These are phyloP conservation scores for Starmera pachycereana DNA, from an alignment of 805 yeast species.

Conservation along the genomic window DNA sequence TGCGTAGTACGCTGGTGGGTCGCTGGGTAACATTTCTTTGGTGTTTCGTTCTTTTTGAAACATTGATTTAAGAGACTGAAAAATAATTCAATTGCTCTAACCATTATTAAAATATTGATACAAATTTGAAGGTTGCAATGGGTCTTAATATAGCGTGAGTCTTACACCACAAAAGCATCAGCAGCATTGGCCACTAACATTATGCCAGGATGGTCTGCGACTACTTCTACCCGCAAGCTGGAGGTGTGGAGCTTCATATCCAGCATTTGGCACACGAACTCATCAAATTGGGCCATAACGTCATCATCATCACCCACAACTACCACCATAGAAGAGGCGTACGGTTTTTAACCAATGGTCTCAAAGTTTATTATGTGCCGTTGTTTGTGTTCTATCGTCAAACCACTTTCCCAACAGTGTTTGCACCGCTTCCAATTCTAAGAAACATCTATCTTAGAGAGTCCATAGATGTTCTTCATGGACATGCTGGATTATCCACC, in stretches of 20 bases:
- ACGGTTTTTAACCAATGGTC: conserved; percentile 75
- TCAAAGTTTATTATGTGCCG: conserved; percentile 89
- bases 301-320: conserved; percentile 79
- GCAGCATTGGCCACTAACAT: background rate
- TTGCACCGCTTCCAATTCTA: conserved; percentile 75
- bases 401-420: conserved; percentile 82
- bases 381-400: conserved; percentile 71
- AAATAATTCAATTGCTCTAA: no score
- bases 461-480: conserved; percentile 80
- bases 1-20: conserved; percentile 21
- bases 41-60: background rate
- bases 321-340: conserved; percentile 79
- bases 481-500: conserved; percentile 85
- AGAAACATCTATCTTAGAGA: conserved; percentile 83
- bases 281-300: conserved; percentile 74
- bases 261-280: conserved; percentile 83
- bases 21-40: conserved; percentile 16
- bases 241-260: conserved; percentile 95
- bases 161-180: no score
- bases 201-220: conserved; percentile 77
- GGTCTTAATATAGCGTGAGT: conserved; percentile 21
- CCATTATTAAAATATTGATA: no score
- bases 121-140: conserved; percentile 8
- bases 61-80: background rate
- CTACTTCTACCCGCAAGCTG: conserved; percentile 96